phyloP scores from a whole-genome alignment of 2,329 filamentous ascomycete species.

The Aspergillus awamori region DNA sequence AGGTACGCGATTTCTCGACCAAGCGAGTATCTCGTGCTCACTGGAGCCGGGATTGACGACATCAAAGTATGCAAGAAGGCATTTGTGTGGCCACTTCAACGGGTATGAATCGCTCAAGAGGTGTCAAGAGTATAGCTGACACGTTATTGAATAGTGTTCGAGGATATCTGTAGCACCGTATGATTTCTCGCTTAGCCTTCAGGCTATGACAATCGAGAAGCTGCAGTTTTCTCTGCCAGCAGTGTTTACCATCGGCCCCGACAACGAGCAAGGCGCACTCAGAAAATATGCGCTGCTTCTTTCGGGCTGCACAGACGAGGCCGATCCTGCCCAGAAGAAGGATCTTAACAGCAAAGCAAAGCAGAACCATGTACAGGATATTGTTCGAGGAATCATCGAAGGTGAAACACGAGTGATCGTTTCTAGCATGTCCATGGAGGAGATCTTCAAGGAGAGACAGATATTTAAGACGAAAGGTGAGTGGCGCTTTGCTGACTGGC shows the following conservation, averaged over 20 bases:
- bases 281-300: slow-evolving; percentile 82
- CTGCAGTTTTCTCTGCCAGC: slow-evolving; percentile 79
- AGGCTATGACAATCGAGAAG: slow-evolving; percentile 89
- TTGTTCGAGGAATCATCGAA: slow-evolving; percentile 88
- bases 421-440: slow-evolving; percentile 89
- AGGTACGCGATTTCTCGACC: slow-evolving; percentile 71
- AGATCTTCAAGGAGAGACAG: slow-evolving; percentile 78
- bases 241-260: slow-evolving; percentile 82
- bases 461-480: slow-evolving; percentile 72
- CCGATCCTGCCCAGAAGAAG: slow-evolving; percentile 35
- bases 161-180: slow-evolving; percentile 54
- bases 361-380: slow-evolving; percentile 74
- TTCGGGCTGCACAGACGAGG: slow-evolving; percentile 61
- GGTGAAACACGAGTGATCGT: slow-evolving; percentile 84
- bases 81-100: slow-evolving; percentile 72
- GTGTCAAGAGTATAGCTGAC: neutral
- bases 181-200: slow-evolving; percentile 79
- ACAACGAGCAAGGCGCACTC: slow-evolving; percentile 69
- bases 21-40: slow-evolving; percentile 85
- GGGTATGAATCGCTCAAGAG: slow-evolving; percentile 35
- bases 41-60: slow-evolving; percentile 73
- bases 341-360: slow-evolving; percentile 48
- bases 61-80: slow-evolving; percentile 79
- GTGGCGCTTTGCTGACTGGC: neutral
- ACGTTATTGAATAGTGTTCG: slow-evolving; percentile 26